Conservation (phyloP, 257 asterid genomes). For the Phtheirospermum japonicum region DNA sequence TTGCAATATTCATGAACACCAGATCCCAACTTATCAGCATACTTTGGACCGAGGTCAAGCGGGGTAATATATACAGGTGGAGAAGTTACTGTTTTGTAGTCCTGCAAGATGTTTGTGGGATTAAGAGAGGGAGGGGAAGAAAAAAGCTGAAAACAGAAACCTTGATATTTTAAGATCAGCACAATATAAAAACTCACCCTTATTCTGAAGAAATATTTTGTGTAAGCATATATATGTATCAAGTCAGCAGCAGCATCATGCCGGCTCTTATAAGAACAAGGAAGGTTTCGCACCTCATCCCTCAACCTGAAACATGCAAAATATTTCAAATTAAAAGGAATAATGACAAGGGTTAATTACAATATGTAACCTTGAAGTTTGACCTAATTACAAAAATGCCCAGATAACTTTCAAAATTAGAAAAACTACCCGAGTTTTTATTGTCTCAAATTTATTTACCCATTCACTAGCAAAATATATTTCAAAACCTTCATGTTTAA, state of each 20-base stretch:
- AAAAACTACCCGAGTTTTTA: too few relatives aligned
- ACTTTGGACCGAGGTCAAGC: conserved; percentile 91
- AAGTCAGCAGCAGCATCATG: conserved; percentile 99
- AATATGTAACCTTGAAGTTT: too few relatives aligned
- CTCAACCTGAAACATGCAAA: conserved; percentile 67
- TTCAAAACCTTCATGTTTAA: too few relatives aligned
- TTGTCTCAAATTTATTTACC: too few relatives aligned
- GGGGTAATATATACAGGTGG: conserved; percentile 92
- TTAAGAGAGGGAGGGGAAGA: conserved; percentile 18
- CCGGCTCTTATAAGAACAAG: conserved; percentile 84
- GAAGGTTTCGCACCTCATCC: conserved; percentile 93
- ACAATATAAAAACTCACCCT: conserved; percentile 49
- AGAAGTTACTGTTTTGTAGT: conserved; percentile 75
- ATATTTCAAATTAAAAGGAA: conserved; percentile 20
- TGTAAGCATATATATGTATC: conserved; percentile 88
- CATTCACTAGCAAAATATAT: too few relatives aligned
- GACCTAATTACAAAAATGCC: too few relatives aligned
- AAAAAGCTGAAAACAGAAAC: conserved; percentile 8
- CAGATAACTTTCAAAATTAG: too few relatives aligned
- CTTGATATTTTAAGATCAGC: conserved; percentile 12
- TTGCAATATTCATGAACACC: conserved; percentile 83
- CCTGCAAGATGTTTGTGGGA: conserved; percentile 46
- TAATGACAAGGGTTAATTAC: not conserved
- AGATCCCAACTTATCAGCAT: conserved; percentile 78
- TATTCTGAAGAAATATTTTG: conserved; percentile 69